Percentiles rank a stretch among this genome's conserved stretches.
Evolutionary conservation across 2,329 filamentous ascomycete species (phyloP).

Genomic region (Herpomyces periplanetae): DNA sequence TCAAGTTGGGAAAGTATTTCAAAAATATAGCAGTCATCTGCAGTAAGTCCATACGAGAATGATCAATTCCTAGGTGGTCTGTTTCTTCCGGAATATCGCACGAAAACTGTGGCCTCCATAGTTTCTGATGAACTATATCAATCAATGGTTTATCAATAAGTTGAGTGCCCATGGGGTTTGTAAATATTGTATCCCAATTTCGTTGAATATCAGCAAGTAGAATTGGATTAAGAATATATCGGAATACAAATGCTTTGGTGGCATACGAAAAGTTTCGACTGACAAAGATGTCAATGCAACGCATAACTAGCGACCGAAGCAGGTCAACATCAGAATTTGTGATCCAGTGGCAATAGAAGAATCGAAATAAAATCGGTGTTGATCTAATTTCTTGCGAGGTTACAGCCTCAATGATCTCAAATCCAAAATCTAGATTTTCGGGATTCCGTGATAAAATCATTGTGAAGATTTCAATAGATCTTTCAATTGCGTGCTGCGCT

Average conservation of each 20-base stretch:
- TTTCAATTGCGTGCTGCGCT: constrained; percentile 55
- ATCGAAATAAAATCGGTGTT: constrained; percentile 32
- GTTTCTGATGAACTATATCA: constrained; percentile 54
- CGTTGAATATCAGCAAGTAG: constrained; percentile 82
- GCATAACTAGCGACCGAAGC: constrained; percentile 39
- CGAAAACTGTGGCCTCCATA: constrained; percentile 54
- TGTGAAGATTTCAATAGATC: constrained; percentile 48
- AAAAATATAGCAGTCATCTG: constrained; percentile 79
- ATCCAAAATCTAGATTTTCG: constrained; percentile 41
- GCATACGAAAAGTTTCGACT: constrained; percentile 39
- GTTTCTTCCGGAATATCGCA: constrained; percentile 48
- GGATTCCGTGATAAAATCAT: constrained; percentile 34
- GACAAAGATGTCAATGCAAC: constrained; percentile 56
- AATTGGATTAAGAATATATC: constrained; percentile 74
- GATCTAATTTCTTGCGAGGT: constrained; percentile 44
- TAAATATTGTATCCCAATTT: constrained; percentile 18
- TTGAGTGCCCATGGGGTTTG: constrained; percentile 17
- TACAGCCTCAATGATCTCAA: constrained; percentile 42
- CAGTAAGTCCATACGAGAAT: constrained; percentile 74
- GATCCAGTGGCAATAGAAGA: constrained; percentile 54
- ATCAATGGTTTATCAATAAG: constrained; percentile 59
- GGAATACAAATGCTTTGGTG: constrained; percentile 67
- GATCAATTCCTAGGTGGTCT: constrained; percentile 51
- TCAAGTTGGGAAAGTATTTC: constrained; percentile 58
- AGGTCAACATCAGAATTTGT: constrained; percentile 49